Evolutionary conservation across 2,329 filamentous ascomycete genomes (phyloP), one percentile per base, ranked within the genome.

Genomic region (Plectosphaerella plurivora): DNA sequence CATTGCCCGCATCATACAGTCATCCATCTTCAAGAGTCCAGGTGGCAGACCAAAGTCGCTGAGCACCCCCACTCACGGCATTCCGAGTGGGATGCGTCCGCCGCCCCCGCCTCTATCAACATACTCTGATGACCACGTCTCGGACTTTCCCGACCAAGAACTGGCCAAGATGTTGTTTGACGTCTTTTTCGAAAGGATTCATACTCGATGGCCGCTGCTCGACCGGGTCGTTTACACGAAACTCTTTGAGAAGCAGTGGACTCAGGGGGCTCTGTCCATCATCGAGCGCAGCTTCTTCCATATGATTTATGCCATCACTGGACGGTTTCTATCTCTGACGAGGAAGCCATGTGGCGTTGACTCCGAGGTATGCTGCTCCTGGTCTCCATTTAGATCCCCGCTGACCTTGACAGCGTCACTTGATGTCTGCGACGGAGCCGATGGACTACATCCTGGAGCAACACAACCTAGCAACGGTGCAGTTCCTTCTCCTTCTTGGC

Each of bases 361-460:
- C 12, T 60, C 64, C 0, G 61, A 67, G 42, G 54, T 55, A 12
- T 37, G 47, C 3, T 11, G 14, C 18, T 1, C 9, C 8, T 39
- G 5, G n/a, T n/a, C n/a, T n/a, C n/a, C n/a, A n/a, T n/a, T n/a
- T n/a, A 5, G 7, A 12, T 18, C 3, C 2, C 8, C 2, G 7
- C 52, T 57, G n/a, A 56, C 42, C 5, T 8, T 6, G 3, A 9
- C n/a, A 59, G 52, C 50, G 51, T 10, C 66, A 69, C 33, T 59
- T 68, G 16, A 48, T 60, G 2, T 62, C 64, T 2, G 67, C 65
- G 5, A 59, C 67, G 15, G 58, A 62, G 41, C 60, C 62, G 2
- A 61, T 70, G 56, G 66, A 68, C 48, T 58, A 59, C 5, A 64
- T 70, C 9, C 56, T 70, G 1, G 62, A 67, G 46, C 60, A 63